Conservation (phyloP, 768 basidiomycete species). For the Gyrodon lividus region DNA sequence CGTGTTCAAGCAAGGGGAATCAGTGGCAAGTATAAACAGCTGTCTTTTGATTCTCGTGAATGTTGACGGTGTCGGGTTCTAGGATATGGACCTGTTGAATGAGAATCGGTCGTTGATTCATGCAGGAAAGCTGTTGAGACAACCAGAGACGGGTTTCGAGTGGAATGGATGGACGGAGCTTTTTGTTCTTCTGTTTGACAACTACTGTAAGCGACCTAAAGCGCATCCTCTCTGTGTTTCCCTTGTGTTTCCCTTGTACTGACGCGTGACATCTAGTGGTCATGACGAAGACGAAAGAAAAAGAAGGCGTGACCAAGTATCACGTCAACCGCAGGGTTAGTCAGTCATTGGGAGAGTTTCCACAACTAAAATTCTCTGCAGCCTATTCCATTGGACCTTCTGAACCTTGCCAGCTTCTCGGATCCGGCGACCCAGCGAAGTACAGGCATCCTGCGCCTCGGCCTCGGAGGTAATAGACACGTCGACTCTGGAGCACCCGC, state of each 20-base stretch:
- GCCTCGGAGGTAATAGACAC: constrained; percentile 43
- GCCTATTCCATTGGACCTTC: constrained; percentile 91
- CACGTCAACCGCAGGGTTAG: constrained; percentile 77
- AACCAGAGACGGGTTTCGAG: constrained; percentile 85
- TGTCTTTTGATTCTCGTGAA: neutral
- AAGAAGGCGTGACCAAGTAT: constrained; percentile 72
- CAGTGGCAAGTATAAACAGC: constrained; percentile 42
- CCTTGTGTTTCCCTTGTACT: constrained; percentile 2
- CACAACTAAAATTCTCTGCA: constrained; percentile 28
- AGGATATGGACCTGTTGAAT: constrained; percentile 89
- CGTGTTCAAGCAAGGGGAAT: constrained; percentile 76
- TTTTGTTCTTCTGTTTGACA: constrained; percentile 90
- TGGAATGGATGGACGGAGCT: constrained; percentile 91
- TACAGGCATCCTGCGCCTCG: constrained; percentile 65
- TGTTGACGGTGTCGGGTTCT: constrained; percentile 2
- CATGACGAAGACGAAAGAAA: constrained; percentile 82
- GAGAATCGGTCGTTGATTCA: constrained; percentile 82
- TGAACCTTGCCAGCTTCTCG: constrained; percentile 81
- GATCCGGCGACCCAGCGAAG: constrained; percentile 77
- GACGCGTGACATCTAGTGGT: constrained; percentile 55
- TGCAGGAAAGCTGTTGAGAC: constrained; percentile 77
- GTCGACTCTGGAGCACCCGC: constrained; percentile 25
- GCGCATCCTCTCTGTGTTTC: too few relatives aligned
- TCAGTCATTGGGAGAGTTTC: neutral
- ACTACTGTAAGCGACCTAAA: constrained; percentile 75